Conservation (phyloP, 202 grass and related monocot genomes). For the Setaria italica region DNA sequence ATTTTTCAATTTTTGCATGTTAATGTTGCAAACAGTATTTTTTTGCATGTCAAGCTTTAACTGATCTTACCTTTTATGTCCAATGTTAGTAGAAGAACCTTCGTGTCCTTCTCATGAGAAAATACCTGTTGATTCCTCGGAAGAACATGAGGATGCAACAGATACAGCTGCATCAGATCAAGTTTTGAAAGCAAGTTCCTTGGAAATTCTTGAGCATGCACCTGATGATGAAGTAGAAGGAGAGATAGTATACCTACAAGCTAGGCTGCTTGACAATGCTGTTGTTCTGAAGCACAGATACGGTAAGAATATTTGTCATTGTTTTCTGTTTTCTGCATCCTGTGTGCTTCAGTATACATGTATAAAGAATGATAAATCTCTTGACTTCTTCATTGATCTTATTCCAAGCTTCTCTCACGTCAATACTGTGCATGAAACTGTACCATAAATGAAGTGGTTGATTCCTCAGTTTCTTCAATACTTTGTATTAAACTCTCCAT, state of each 20-base stretch:
- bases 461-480: background rate
- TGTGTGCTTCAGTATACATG: conserved; percentile 8
- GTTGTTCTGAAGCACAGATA: conserved; percentile 69
- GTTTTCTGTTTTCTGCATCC: conserved; percentile 33
- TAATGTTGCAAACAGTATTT: background rate
- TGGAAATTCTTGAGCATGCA: conserved; percentile 69
- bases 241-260: conserved; percentile 86
- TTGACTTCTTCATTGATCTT: conserved; percentile 25
- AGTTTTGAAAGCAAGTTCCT: conserved; percentile 61
- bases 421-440: conserved; percentile 1
- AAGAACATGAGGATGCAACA: conserved; percentile 35
- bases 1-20: background rate
- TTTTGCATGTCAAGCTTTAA: conserved; percentile 27
- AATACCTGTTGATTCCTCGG: conserved; percentile 18
- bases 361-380: conserved; percentile 37
- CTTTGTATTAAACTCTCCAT: too few relatives aligned
- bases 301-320: conserved; percentile 55
- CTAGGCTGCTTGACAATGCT: conserved; percentile 86
- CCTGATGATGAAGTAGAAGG: conserved; percentile 98
- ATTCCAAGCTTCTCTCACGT: conserved; percentile 28
- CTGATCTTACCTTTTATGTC: conserved; percentile 28
- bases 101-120: conserved; percentile 40
- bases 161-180: conserved; percentile 49
- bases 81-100: conserved; percentile 42
- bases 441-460: conserved; percentile 2